These are phyloP conservation scores for Baeospora myosura DNA, from an alignment of 1,284 basidiomycete genomes.

Conservation along the genomic window DNA sequence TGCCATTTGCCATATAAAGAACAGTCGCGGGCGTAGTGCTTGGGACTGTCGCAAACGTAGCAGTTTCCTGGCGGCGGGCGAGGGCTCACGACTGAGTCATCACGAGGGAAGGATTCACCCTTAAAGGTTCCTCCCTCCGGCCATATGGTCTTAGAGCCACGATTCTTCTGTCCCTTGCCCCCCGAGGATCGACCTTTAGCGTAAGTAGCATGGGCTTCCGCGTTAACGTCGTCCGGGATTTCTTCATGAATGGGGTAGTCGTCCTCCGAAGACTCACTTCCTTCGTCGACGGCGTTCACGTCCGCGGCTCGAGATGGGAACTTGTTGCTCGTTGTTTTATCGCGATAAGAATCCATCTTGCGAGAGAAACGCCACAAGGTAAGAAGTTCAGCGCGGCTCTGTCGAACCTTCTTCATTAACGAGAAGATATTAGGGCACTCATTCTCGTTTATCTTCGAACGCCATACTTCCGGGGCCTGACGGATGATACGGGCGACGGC, in stretches of 20 bases:
- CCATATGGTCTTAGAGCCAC: conserved; percentile 4
- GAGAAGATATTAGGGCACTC: not conserved
- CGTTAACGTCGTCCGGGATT: not conserved
- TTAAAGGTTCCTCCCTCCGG: conserved; percentile 6
- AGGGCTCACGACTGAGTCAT: conserved; percentile 6
- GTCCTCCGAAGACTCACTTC: not conserved
- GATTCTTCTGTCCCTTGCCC: not conserved
- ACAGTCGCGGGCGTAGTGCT: conserved; percentile 9
- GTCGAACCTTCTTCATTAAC: not conserved
- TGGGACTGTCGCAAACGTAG: conserved; percentile 11
- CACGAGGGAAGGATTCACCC: conserved; percentile 8
- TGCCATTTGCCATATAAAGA: conserved; percentile 5
- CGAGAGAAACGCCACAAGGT: too few relatives aligned
- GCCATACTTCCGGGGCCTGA: conserved; percentile 5
- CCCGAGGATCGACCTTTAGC: not conserved
- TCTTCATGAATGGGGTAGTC: not conserved
- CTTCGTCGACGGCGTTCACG: not conserved
- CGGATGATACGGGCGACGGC: conserved; percentile 3
- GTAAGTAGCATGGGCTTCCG: not conserved
- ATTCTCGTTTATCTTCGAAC: conserved; percentile 1
- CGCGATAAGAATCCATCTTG: too few relatives aligned
- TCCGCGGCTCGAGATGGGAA: not conserved
- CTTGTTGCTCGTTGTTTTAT: too few relatives aligned
- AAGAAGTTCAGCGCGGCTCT: too few relatives aligned
- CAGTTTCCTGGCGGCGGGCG: too few relatives aligned